Conservation (phyloP, 164 flowering plant species). For the Vitis cinerea region DNA sequence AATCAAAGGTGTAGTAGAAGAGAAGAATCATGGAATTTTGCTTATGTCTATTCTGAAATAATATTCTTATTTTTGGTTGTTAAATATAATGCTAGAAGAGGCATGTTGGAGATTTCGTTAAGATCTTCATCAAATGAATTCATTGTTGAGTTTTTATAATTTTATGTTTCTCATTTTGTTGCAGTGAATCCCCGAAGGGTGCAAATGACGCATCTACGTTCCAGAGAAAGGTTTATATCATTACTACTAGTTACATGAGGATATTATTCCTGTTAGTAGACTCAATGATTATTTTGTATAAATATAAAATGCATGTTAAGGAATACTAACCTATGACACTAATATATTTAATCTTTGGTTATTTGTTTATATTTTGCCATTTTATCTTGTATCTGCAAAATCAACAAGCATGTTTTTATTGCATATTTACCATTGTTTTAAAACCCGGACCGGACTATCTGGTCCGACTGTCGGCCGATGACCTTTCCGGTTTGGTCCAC, state of each 20-base stretch:
- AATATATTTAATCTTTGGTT: background rate
- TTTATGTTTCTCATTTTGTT: slow-evolving; percentile 10
- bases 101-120: no score
- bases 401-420: background rate
- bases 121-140: no score
- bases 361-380: background rate
- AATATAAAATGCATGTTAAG: background rate
- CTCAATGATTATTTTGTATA: background rate
- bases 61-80: no score
- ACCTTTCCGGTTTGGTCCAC: no score
- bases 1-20: no score
- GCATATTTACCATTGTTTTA: no score
- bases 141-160: background rate
- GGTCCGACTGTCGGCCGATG: no score
- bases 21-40: no score
- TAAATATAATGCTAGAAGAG: no score
- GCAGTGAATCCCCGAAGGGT: slow-evolving; percentile 97
- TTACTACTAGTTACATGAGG: background rate
- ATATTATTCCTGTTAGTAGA: background rate
- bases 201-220: slow-evolving; percentile 97
- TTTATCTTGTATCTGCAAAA: background rate
- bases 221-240: slow-evolving; percentile 80
- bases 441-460: no score
- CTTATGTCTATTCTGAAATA: no score
- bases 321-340: background rate